phyloP scores from a whole-genome alignment of 2,329 filamentous ascomycete species.

The Phoma sp. region DNA sequence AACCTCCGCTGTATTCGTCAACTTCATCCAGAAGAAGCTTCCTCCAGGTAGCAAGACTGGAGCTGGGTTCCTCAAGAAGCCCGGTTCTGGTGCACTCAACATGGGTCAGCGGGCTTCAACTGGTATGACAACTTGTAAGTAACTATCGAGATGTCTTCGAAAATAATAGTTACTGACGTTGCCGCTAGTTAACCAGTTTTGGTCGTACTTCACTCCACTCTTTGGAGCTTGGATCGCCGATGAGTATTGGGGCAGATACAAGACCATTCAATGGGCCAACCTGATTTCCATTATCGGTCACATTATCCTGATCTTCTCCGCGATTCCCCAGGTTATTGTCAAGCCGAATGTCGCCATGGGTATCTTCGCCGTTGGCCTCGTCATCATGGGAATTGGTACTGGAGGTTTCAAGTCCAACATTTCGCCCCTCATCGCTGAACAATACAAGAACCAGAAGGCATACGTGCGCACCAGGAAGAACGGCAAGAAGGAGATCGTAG shows the following conservation, averaged over 20 bases:
- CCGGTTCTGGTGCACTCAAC: constrained; percentile 57
- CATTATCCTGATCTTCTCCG: constrained; percentile 62
- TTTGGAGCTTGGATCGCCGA: constrained; percentile 65
- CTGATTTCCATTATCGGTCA: constrained; percentile 64
- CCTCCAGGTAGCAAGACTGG: constrained; percentile 43
- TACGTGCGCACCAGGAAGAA: constrained; percentile 39
- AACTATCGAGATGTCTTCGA: neutral
- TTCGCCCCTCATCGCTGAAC: constrained; percentile 64
- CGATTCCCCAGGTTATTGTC: constrained; percentile 60
- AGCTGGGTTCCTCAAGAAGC: constrained; percentile 42
- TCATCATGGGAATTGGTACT: constrained; percentile 70
- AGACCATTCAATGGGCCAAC: constrained; percentile 64
- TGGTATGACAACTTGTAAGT: constrained; percentile 54
- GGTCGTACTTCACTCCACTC: constrained; percentile 64
- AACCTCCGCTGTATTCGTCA: constrained; percentile 47
- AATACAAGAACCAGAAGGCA: constrained; percentile 50
- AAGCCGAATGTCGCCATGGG: constrained; percentile 58
- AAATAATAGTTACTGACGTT: neutral
- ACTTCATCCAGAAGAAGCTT: constrained; percentile 47
- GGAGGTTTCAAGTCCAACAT: constrained; percentile 74
- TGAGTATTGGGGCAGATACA: constrained; percentile 66
- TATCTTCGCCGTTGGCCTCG: constrained; percentile 62
- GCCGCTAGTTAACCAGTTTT: constrained; percentile 57
- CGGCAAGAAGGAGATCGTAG: constrained; percentile 66
- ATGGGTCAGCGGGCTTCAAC: constrained; percentile 62